Evolutionary conservation across 371 early-diverging fungal genomes (phyloP), one percentile per base, ranked within the genome.

Genomic region (Nematocida displodere): DNA sequence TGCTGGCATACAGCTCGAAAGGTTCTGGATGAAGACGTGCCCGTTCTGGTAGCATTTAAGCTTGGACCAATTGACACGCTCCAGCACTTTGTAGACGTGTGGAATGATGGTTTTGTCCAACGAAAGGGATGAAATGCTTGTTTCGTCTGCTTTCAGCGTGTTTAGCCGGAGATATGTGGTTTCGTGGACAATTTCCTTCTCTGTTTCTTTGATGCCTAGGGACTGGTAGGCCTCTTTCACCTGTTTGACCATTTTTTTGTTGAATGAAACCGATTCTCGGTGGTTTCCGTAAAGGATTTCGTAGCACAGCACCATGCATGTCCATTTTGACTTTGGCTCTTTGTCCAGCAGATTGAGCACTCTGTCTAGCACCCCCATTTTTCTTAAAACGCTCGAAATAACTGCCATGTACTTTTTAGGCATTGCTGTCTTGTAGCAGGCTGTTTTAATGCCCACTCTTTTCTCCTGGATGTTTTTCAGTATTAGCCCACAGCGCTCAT

Each of bases 1-100:
- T 0, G 97, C 94, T 1, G 99, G 95, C 66, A 97, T 89, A 80
- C 96, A 96, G 29, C 79, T 80, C 2, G 80, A 64, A 33, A 83
- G 49, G 36, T 80, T 79, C 66, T 83, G 84, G 15, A 83, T 66
- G 33, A 83, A 56, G 31, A 80, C 64, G 29, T 71, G 54, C 13
- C 79, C 79, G 2, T 76, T 34, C n/a, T 54, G 61, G 28, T 66
- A 78, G 39, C 28, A 67, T 0, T 54, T 64, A 37, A 54, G 47
- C 46, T 62, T 65, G 28, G 49, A 31, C 46, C 78, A 78, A 34
- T 77, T 67, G 20, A 66, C 66, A 8, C 47, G 47, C 31, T 77
- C 78, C 24, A 76, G 26, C 5, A 80, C 50, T 50, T 79, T 77
- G 47, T 77, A 82, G 0, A 82, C 82, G 37, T 80, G 37, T 42